Base-by-base conservation (phyloP, 1,284 basidiomycete genomes). In the Cryptococcus sp. region DNA sequence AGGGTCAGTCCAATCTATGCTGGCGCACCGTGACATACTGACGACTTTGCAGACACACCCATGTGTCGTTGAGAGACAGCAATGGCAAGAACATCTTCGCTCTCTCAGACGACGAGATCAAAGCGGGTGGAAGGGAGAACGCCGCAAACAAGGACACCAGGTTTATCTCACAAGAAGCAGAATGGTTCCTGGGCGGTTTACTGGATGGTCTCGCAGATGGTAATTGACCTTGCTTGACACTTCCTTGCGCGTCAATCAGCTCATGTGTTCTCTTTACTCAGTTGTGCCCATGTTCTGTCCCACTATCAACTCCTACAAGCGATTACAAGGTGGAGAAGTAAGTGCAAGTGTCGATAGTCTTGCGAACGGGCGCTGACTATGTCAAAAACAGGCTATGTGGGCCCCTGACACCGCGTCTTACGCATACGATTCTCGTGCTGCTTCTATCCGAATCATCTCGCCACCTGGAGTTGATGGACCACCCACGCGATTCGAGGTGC, bases 221-320 rank as follows among this genome's bases (percentile, higher is more conserved):
- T 92, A 71, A 65, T 84, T 69, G 31, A 31, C 19, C 17, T 51
- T n/a, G 44, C 15, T 20, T 13, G 22, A 8, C 31, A 53, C 27
- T 39, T 46, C 38, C 45, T 44, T 1, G 25, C 31, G 23, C 20
- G 25, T 25, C n/a, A 5, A 15, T 35, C 16, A 25, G 44, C 51
- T 59, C 15, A 57, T 10, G n/a, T 38, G 17, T 17, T 17, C 17
- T 3, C 5, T 17, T 25, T 19, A 17, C 8, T 19, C 59, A 78
- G 75, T 78, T 51, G 73, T 81, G 61, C 80, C 80, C 1, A 65
- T 80, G 62, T 81, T 96, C 57, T 93, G 94, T 39, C 93, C 93
- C 0, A 96, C 90, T 0, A 89, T 96, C 78, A 95, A 95, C 72
- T 92, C 92, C n/a, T 99, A 98, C 82, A 99, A 98, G 76, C 90